Conservation (phyloP, 495 filamentous ascomycete genomes). For the Recurvomyces mirabilis region DNA sequence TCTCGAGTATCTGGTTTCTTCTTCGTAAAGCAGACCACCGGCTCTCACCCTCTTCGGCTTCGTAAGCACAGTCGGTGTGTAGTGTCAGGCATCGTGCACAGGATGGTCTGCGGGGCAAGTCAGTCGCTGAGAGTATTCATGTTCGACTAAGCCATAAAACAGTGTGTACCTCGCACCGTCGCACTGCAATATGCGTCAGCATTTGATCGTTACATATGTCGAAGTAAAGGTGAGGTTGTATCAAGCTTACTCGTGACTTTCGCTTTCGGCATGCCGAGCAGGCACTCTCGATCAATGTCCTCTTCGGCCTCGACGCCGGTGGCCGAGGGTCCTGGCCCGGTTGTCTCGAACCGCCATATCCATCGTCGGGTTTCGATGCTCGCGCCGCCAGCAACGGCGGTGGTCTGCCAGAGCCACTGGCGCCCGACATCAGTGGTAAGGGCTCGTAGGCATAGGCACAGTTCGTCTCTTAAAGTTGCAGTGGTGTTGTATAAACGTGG, state of each 20-base stretch:
- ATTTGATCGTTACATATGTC: no score
- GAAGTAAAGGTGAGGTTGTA: not conserved
- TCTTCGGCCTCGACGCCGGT: slow-evolving; percentile 3
- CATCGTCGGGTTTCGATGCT: not conserved
- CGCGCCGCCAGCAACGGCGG: not conserved
- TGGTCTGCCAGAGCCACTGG: slow-evolving; percentile 3
- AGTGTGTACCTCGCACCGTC: slow-evolving; percentile 13
- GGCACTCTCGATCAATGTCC: slow-evolving; percentile 18
- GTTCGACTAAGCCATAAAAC: no score
- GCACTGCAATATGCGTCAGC: slow-evolving; percentile 8
- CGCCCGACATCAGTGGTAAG: no score
- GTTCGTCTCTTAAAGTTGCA: no score
- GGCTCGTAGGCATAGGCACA: no score
- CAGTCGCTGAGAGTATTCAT: no score
- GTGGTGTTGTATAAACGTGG: no score
- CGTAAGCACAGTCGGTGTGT: slow-evolving; percentile 13
- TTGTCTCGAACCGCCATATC: not conserved
- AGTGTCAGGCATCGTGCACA: slow-evolving; percentile 13
- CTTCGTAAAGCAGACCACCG: slow-evolving; percentile 15
- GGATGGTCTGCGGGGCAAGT: slow-evolving; percentile 8
- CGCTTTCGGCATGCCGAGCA: slow-evolving; percentile 15
- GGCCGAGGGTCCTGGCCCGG: not conserved
- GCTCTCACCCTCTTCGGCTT: slow-evolving; percentile 21
- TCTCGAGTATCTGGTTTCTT: slow-evolving; percentile 12
- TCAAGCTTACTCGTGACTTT: slow-evolving; percentile 14